Conservation (phyloP, 495 filamentous ascomycete genomes). For the Penicillium verhagenii region DNA sequence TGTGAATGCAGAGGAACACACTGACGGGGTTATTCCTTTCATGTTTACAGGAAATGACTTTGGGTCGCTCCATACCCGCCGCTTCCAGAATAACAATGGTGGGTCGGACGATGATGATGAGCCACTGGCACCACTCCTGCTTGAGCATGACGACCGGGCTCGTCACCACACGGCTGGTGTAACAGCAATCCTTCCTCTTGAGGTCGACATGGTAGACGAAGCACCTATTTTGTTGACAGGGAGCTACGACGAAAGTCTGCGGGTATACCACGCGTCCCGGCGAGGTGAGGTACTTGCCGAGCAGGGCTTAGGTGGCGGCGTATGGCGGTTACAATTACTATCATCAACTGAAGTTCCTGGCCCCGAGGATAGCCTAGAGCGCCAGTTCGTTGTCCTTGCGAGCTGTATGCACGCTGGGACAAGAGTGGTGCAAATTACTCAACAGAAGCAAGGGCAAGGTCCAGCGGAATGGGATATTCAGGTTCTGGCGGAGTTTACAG, state of each 20-base stretch:
- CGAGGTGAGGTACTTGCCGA: slow-evolving; percentile 55
- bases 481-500: slow-evolving; percentile 72
- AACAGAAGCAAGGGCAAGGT: slow-evolving; percentile 15
- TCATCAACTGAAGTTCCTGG: slow-evolving; percentile 12
- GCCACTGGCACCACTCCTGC: slow-evolving; percentile 15
- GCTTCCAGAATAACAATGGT: slow-evolving; percentile 23
- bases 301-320: slow-evolving; percentile 73
- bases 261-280: slow-evolving; percentile 55
- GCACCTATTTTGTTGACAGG: slow-evolving; percentile 71
- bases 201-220: slow-evolving; percentile 32
- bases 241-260: slow-evolving; percentile 85
- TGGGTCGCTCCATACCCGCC: slow-evolving; percentile 33
- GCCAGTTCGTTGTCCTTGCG: slow-evolving; percentile 62
- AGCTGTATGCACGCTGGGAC: slow-evolving; percentile 93
- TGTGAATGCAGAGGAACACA: neutral
- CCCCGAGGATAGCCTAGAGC: slow-evolving; percentile 9
- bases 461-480: slow-evolving; percentile 55
- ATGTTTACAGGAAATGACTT: slow-evolving; percentile 42
- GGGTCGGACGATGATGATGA: slow-evolving; percentile 17
- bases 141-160: slow-evolving; percentile 37
- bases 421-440: slow-evolving; percentile 59
- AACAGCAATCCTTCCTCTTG: slow-evolving; percentile 76
- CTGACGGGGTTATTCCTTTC: slow-evolving; percentile 19
- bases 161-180: slow-evolving; percentile 76
- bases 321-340: slow-evolving; percentile 80